Evolutionary conservation across 768 basidiomycete species (phyloP), one percentile per base, ranked within the genome.

Genomic region (Pleurotus giganteus): DNA sequence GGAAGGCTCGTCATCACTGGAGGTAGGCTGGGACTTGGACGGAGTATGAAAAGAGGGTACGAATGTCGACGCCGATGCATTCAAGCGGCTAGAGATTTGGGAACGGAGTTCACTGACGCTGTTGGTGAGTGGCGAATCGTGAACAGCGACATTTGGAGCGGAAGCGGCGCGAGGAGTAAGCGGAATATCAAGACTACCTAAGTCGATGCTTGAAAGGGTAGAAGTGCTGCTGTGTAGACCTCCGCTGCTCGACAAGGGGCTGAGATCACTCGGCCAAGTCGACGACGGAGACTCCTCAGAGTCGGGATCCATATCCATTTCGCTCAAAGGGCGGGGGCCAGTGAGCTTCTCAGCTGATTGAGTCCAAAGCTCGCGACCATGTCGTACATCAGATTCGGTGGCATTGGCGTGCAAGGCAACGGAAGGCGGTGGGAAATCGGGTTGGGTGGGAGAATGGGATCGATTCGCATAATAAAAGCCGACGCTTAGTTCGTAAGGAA

Each of bases 51-150:
- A 71, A 29, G 61, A 64, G 8, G 78, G 78, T 6, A 78, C 66
- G 62, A 79, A 79, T 21, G 74, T 70, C n/a, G 73, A 72, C 9
- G 78, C 78, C 5, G 70, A 66, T 4, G 74, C 77, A 49, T 77
- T 79, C 26, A 80, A 26, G 59, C 61, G 60, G 58, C 61, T 44
- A 54, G 58, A 45, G 21, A 62, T 65, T 36, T 59, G 64, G 52
- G 49, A 53, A 32, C 56, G 52, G 29, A 56, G 57, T 53, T 58
- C 58, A 56, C 53, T 60, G 29, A 41, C 46, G 52, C 59, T 58
- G 23, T 36, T 64, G 47, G 60, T 61, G 47, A 69, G 69, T 28
- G 72, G 75, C 43, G 57, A 58, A 47, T 65, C 65, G 57, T 74
- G 72, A 37, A 74, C 66, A 43, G 68, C 64, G 23, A 74, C 69